phyloP scores from a whole-genome alignment of 1,284 basidiomycete genomes.

The Thecaphora thlaspeos region DNA sequence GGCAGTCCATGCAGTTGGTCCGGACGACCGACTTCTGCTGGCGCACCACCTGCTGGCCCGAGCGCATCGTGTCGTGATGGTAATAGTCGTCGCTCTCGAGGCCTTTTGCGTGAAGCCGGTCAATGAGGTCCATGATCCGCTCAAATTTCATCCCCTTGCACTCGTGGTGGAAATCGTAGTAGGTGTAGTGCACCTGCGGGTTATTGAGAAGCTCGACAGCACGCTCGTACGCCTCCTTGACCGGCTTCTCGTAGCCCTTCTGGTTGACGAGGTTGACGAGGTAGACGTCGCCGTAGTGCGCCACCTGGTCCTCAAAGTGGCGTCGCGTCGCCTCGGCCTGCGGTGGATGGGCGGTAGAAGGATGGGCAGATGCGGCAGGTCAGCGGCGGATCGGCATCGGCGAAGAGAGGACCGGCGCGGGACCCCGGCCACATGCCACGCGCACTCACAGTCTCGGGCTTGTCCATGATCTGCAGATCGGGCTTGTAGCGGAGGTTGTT shows the following conservation, averaged over 20 bases:
- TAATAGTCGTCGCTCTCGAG: constrained; percentile 62
- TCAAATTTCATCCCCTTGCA: constrained; percentile 96
- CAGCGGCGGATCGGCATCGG: too few species aligned
- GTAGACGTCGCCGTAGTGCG: constrained; percentile 75
- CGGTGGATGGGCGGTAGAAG: constrained; percentile 69
- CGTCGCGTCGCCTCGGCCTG: constrained; percentile 71
- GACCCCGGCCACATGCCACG: too few species aligned
- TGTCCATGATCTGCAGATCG: constrained; percentile 92
- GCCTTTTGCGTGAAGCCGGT: constrained; percentile 70
- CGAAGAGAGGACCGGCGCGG: too few species aligned
- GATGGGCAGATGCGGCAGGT: constrained; percentile 84
- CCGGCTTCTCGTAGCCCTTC: constrained; percentile 87
- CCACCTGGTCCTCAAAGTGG: constrained; percentile 76
- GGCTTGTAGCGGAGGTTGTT: constrained; percentile 96
- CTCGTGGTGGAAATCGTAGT: constrained; percentile 98
- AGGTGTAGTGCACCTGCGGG: constrained; percentile 77
- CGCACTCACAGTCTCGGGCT: constrained; percentile 66
- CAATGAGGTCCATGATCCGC: constrained; percentile 79
- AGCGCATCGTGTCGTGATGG: constrained; percentile 11
- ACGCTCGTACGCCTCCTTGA: constrained; percentile 93
- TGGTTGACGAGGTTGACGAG: constrained; percentile 94
- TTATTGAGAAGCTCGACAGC: constrained; percentile 67
- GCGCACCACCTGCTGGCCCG: constrained; percentile 23
- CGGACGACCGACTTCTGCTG: constrained; percentile 60
- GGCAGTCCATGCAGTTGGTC: constrained; percentile 77